These are phyloP conservation scores for Gracilaria gracilis DNA, from an alignment of 23 red algal species.

Conservation along the genomic window DNA sequence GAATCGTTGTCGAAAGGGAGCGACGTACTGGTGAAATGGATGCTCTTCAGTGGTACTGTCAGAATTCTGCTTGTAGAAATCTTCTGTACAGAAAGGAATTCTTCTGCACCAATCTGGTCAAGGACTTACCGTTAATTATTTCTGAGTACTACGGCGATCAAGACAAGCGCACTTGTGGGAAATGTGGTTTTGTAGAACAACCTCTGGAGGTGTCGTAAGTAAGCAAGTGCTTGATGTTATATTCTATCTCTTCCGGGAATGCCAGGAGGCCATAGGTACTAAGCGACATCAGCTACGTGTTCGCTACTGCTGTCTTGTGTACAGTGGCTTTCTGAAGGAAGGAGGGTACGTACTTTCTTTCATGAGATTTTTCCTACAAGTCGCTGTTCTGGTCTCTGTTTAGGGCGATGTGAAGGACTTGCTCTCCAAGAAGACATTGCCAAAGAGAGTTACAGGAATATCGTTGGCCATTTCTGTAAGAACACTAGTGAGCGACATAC, in stretches of 20 bases:
- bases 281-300: neutral
- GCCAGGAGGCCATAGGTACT: neutral
- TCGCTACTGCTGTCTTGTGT: neutral
- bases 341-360: no score
- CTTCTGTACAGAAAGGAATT: slow-evolving; percentile 82
- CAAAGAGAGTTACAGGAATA: no score
- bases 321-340: no score
- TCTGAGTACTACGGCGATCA: slow-evolving; percentile 75
- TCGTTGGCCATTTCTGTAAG: no score
- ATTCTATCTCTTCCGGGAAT: neutral
- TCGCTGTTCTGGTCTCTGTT: no score
- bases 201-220: neutral
- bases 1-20: slow-evolving; percentile 95
- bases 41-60: slow-evolving; percentile 93
- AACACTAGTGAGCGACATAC: no score
- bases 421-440: no score
- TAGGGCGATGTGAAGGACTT: no score
- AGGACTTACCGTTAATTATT: slow-evolving; percentile 90
- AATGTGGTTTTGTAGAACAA: slow-evolving; percentile 90
- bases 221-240: neutral
- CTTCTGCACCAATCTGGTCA: slow-evolving; percentile 81
- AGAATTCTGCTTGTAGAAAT: slow-evolving; percentile 64
- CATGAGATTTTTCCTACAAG: no score
- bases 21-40: slow-evolving; percentile 83
- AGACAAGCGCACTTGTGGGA: slow-evolving; percentile 76